Evolutionary conservation across 1,139 yeast species (phyloP).

Genomic region (Scheffersomyces segobiensis): DNA sequence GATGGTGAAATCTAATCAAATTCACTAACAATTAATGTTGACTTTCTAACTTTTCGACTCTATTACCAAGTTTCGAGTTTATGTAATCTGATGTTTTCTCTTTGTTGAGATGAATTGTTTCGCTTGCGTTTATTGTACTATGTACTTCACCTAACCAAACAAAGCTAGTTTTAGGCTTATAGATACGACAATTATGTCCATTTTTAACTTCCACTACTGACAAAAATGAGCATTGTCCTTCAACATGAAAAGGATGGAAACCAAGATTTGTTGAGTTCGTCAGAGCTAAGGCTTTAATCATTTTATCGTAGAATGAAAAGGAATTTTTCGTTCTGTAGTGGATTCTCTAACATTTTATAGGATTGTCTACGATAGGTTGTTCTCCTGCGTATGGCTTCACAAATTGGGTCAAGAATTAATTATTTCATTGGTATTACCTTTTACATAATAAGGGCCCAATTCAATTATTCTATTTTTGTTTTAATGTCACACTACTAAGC

Average conservation of each 20-base stretch:
- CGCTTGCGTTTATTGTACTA: background rate
- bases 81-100: background rate
- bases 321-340: background rate
- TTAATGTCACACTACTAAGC: too few relatives aligned
- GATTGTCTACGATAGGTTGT: background rate
- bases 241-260: background rate
- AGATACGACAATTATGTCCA: background rate
- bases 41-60: background rate
- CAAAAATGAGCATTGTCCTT: background rate
- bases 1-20: background rate
- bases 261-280: background rate
- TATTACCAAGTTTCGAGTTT: background rate
- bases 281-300: background rate
- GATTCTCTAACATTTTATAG: background rate
- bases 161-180: background rate
- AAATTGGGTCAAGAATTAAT: too few relatives aligned
- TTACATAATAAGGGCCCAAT: too few relatives aligned
- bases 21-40: background rate
- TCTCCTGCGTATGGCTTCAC: too few relatives aligned
- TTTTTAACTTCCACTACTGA: background rate
- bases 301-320: background rate
- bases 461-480: too few relatives aligned
- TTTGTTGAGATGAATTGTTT: background rate
- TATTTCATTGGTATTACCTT: too few relatives aligned
- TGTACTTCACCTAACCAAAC: background rate